These are phyloP conservation scores for Talaromyces atroroseus DNA, from an alignment of 2,329 filamentous ascomycete species.

Conservation along the genomic window DNA sequence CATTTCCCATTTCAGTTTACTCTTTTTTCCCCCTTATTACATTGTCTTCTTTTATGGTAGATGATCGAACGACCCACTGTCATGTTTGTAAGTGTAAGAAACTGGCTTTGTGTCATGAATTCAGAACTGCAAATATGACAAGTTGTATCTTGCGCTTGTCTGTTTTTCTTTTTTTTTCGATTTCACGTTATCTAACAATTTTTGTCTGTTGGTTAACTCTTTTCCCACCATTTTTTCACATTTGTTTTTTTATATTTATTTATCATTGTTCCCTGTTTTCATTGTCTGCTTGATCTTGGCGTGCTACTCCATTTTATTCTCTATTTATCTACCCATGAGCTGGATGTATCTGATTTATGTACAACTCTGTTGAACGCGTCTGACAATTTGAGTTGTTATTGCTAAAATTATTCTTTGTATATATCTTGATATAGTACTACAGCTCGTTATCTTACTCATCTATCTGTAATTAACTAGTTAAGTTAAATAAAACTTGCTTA, in stretches of 20 bases:
- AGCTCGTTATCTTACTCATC: no score
- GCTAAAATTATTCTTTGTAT: background rate
- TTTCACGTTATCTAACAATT: background rate
- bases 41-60: conserved; percentile 14
- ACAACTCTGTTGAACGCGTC: background rate
- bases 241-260: conserved; percentile 20
- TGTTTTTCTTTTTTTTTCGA: background rate
- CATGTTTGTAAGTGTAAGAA: conserved; percentile 5
- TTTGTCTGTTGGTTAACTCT: background rate
- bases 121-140: background rate
- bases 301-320: background rate
- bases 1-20: conserved; percentile 13
- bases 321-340: background rate
- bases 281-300: background rate
- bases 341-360: background rate
- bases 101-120: background rate
- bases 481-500: no score
- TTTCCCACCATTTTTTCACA: conserved; percentile 16
- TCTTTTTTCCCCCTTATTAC: conserved; percentile 14
- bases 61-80: background rate
- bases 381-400: background rate
- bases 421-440: background rate
- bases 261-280: background rate
- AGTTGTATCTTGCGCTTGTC: background rate
- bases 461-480: no score